Percentiles rank a stretch among this genome's conserved stretches.
These are phyloP conservation scores for Teratosphaeria nubilosa DNA, from an alignment of 2,329 filamentous ascomycete genomes.

Conservation along the genomic window DNA sequence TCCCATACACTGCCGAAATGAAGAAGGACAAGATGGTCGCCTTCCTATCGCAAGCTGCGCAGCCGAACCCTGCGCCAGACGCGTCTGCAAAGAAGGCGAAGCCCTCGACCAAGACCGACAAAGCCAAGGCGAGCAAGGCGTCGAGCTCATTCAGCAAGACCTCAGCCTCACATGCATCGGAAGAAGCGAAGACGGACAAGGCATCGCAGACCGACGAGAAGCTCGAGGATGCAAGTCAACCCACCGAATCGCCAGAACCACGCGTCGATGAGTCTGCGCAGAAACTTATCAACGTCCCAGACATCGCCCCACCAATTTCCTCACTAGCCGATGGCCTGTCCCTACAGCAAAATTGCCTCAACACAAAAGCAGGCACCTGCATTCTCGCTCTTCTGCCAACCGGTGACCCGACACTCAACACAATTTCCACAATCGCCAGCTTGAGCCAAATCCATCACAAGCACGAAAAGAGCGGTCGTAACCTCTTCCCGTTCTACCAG, in stretches of 20 bases:
- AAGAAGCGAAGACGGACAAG: slow-evolving; percentile 37
- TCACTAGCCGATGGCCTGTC: slow-evolving; percentile 54
- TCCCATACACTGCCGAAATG: slow-evolving; percentile 71
- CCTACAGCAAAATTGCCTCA: slow-evolving; percentile 62
- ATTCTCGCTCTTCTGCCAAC: slow-evolving; percentile 61
- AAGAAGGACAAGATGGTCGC: slow-evolving; percentile 73
- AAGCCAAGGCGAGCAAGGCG: slow-evolving; percentile 34
- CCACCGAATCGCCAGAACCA: slow-evolving; percentile 47
- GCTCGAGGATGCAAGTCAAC: slow-evolving; percentile 36
- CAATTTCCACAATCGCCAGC: slow-evolving; percentile 39
- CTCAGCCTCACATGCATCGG: slow-evolving; percentile 42
- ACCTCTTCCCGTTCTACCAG: slow-evolving; percentile 74
- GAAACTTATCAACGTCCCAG: slow-evolving; percentile 42
- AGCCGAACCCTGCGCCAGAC: slow-evolving; percentile 65
- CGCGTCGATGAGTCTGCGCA: slow-evolving; percentile 31
- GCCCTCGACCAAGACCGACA: slow-evolving; percentile 32
- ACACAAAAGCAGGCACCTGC: slow-evolving; percentile 68
- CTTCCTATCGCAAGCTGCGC: slow-evolving; percentile 70
- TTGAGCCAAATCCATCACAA: slow-evolving; percentile 69
- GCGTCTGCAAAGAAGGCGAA: slow-evolving; percentile 37
- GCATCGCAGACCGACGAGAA: slow-evolving; percentile 42
- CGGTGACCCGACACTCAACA: slow-evolving; percentile 10
- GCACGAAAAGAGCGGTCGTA: slow-evolving; percentile 54
- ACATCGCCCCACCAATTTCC: slow-evolving; percentile 49
- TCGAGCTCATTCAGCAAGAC: slow-evolving; percentile 40